A percentile compares a stretch with the other conserved stretches of the same genome.
These are phyloP conservation scores for Ophiostoma novo-ulmi DNA, from an alignment of 2,329 filamentous ascomycete species.

Conservation along the genomic window DNA sequence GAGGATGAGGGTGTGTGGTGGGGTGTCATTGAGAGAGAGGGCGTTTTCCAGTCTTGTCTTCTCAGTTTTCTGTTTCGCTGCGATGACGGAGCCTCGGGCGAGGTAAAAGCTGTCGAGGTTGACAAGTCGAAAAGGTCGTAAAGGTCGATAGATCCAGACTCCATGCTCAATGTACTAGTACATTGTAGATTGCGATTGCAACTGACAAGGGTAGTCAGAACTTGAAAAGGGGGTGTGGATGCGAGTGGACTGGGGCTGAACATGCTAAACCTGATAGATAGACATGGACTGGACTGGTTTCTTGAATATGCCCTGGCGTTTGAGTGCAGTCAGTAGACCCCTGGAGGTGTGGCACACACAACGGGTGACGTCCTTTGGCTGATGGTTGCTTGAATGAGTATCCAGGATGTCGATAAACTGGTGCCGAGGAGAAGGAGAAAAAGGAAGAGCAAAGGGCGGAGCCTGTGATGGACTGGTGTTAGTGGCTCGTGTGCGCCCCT, in stretches of 20 bases:
- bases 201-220: constrained; percentile 1
- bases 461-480: background rate
- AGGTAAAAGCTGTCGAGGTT: background rate
- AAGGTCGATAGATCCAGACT: background rate
- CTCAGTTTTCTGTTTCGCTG: background rate
- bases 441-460: background rate
- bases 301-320: background rate
- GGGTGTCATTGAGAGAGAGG: background rate
- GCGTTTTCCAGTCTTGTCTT: background rate
- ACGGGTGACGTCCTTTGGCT: background rate
- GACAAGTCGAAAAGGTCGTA: background rate
- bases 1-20: background rate
- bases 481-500: constrained; percentile 10
- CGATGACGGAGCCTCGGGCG: constrained; percentile 5
- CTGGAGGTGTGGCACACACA: background rate
- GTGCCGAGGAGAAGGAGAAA: background rate
- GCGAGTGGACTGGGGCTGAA: constrained; percentile 8
- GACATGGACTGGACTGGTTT: background rate
- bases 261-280: background rate
- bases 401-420: background rate
- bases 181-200: background rate
- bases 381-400: background rate
- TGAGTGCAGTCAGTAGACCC: background rate
- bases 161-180: constrained; percentile 1
- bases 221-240: constrained; percentile 11